Base-by-base conservation (phyloP, 1,139 yeast genomes). In the Yamadazyma triangularis region DNA sequence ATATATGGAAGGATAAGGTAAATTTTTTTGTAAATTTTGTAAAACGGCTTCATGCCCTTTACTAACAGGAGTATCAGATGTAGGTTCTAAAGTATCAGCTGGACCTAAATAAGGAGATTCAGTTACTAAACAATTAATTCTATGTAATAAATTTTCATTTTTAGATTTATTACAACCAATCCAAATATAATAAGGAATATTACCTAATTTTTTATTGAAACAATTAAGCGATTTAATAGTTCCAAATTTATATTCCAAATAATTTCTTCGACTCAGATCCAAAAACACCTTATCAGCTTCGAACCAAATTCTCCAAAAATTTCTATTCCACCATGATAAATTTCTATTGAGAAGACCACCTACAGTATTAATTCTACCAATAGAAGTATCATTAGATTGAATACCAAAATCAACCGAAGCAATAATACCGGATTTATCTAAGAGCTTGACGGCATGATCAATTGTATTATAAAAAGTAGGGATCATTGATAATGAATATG, bases 231-330 rank as follows among this genome's bases (percentile, higher is more conserved):
- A 76, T 59, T 84, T 84, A 49, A 84, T 60, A 15, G 93, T 84
- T 26, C 93, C 93, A 48, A 83, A 83, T 45, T 75, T 73, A 58
- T 84, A 83, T 55, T 84, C 95, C 49, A 84, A 69, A 56, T 83
- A 84, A 50, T 81, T 87, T 60, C 95, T 75, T 59, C 94, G 76
- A 5, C 88, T 71, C 24, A 88, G 79, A 50, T 84, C 94, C 45
- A 84, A 68, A 47, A 77, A 81, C 4, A 84, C 94, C 41, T 80
- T 73, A 55, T 84, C 95, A 34, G 83, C 81, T 56, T 84, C 95
- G 56, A 84, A 84, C 95, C 95, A 84, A 33, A 80, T 64, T 51
- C 88, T 71, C 95, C 95, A 84, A 52, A 84, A 84, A 26, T 85
- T 81, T 51, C 94, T 67, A 33, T 76, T 68, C 33, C 80, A 42